Base-by-base conservation (phyloP, 164 flowering plant species). In the Chloranthus sessilifolius region DNA sequence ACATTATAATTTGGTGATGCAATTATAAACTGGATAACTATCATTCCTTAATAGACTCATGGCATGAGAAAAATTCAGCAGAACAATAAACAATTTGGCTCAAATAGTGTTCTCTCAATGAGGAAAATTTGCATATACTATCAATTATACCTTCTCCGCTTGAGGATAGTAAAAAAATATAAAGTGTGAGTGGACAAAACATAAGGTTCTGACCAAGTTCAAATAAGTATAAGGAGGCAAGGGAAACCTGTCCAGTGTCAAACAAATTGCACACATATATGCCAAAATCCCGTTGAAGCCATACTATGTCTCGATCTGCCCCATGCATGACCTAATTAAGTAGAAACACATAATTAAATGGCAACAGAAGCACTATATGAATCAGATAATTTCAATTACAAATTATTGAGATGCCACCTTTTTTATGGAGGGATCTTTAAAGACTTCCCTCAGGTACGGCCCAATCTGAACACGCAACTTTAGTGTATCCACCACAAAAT, bases 261-360 rank as follows among this genome's bases (percentile, higher is more conserved):
- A 89, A 94, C 71, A 94, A 45, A 63, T 94, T 94, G 78, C 97
- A 86, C 17, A 94, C 55, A 50, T 94, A 94, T 56, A 89, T 89
- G 67, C 99, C 95, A 64, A 94, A 94, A 59, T 94, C 99, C 49
- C 95, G 75, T 63, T 94, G 99, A 67, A 94, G 95, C 99, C 99
- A 94, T 27, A 73, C 7, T 30, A 94, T 76, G 67, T 94, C 99
- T 31, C 82, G 79, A 70, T 94, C 90, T 44, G 99, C 95, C 57
- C 99, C 99, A 75, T 94, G 99, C 96, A 94, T 79, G 23, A 94
- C 92, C 99, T 92, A 43, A 16, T 53, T 41, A 5, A 42, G 11
- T 21, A 21, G 20, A 30, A 53, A 8, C 47, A 42, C 15, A 30
- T 7, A 8, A 43, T 5, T 12, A 53, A n/a, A 21, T 5, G 3